Evolutionary conservation across 1,284 basidiomycete genomes (phyloP), one percentile per base, ranked within the genome.

Genomic region (Moniliella sp.): DNA sequence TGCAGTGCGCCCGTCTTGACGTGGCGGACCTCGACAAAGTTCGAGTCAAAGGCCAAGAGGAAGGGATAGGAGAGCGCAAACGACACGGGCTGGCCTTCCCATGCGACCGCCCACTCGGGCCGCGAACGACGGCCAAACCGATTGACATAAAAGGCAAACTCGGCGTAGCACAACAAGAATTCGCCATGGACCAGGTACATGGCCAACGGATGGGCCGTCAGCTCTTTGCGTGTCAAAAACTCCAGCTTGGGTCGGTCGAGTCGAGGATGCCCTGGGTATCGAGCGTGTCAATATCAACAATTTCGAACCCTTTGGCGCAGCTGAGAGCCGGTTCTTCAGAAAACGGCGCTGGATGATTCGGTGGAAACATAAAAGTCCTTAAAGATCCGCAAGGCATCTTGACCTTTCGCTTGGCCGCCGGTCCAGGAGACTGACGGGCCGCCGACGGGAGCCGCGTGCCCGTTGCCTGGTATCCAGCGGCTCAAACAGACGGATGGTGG

Each of bases 81-180:
- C 15, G 78, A 75, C 1, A 80, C 80, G 1, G 91, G 91, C 27
- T 70, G 69, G 3, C 91, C 91, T 63, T 97, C 86, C 91, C 91
- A 99, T 48, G 82, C 71, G 15, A 97, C 78, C 68, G 88, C 81
- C 69, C 91, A 94, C 39, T 81, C 75, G 45, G 73, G 76, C 34
- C 82, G 69, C 28, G 84, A 80, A 35, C 84, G 69, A 69, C 82
- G 81, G 8, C 91, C 91, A 46, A 76, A 88, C 67, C 82, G 84
- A 64, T 94, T 91, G 50, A 97, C 83, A n/a, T n/a, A 97, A 61
- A 99, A 94, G 0, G 91, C 88, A 60, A 93, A 94, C 64, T 94
- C 88, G 84, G 54, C 88, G 64, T 97, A 99, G 62, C 91, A 99
- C 27, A 99, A 64, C 39, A 99, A 64, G 63, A 99, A 97, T 57